Percentiles rank a stretch among this genome's conserved stretches.
phyloP scores from a whole-genome alignment of 441 rosid species.

The Syzygium malaccense region DNA sequence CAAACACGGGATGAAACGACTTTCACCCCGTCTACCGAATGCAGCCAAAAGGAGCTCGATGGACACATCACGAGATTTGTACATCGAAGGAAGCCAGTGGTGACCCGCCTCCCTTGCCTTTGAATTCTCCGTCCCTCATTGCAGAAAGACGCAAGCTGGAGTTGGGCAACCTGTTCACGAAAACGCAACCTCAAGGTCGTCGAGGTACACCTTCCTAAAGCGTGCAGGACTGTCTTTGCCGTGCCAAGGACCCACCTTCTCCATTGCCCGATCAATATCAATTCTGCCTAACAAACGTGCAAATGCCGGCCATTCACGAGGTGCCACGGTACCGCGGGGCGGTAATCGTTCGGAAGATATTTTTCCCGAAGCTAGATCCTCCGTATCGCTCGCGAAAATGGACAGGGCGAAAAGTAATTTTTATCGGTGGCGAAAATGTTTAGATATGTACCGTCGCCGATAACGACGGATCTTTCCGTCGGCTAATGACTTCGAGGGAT shows the following conservation, averaged over 20 bases:
- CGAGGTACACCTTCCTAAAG: not conserved
- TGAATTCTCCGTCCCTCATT: not conserved
- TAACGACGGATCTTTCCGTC: no score
- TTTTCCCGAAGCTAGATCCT: not conserved
- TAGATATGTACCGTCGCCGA: no score
- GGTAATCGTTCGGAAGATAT: not conserved
- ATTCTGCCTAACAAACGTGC: not conserved
- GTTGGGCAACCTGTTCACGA: not conserved
- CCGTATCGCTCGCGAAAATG: rapidly evolving
- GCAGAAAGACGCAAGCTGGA: not conserved
- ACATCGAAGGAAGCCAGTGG: not conserved
- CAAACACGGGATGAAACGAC: not conserved
- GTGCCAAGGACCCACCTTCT: not conserved
- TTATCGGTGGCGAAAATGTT: rapidly evolving
- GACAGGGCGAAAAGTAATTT: not conserved
- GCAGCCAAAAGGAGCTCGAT: not conserved
- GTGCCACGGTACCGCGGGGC: not conserved
- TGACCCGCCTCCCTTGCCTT: not conserved
- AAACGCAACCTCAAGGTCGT: not conserved
- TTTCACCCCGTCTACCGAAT: not conserved
- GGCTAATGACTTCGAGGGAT: not conserved
- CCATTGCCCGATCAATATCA: not conserved
- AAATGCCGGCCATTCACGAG: not conserved
- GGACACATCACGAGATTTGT: not conserved
- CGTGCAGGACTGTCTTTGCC: not conserved